Percentiles rank a stretch among this genome's conserved stretches.
Evolutionary conservation across 768 basidiomycete species (phyloP).

Genomic region (Hericium rajendrae): DNA sequence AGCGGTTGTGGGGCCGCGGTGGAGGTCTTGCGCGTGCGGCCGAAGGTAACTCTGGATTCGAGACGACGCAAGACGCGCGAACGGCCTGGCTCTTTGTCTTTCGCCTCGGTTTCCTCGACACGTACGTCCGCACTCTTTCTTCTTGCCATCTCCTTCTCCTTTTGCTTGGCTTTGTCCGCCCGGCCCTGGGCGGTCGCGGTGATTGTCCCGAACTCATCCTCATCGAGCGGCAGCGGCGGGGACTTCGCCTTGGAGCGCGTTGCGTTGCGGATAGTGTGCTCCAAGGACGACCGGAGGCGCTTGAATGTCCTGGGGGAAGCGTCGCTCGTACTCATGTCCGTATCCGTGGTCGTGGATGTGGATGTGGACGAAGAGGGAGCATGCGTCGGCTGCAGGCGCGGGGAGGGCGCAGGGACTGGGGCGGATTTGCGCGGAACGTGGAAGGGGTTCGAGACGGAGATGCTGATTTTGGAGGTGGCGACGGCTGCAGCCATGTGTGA

Average conservation of each 20-base stretch:
- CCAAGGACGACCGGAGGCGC: constrained; percentile 53
- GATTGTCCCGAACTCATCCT: constrained; percentile 34
- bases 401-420: constrained; percentile 27
- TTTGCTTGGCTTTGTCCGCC: not conserved
- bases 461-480: constrained; percentile 27
- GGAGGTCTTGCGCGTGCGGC: constrained; percentile 27
- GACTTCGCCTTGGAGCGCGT: constrained; percentile 44
- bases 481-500: constrained; percentile 37
- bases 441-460: constrained; percentile 33
- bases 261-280: constrained; percentile 56
- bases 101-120: constrained; percentile 1
- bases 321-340: constrained; percentile 1
- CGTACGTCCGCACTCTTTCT: not conserved
- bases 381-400: constrained; percentile 21
- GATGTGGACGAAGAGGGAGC: constrained; percentile 9
- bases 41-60: constrained; percentile 24
- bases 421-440: constrained; percentile 22
- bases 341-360: constrained; percentile 15
- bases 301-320: constrained; percentile 48
- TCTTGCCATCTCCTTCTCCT: not conserved
- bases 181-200: constrained; percentile 17
- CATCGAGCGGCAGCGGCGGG: constrained; percentile 18
- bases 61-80: constrained; percentile 36
- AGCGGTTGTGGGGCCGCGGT: constrained; percentile 30
- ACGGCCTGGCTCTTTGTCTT: constrained; percentile 16